These are phyloP conservation scores for Blumeria graminis DNA, from an alignment of 2,329 filamentous ascomycete genomes.

Conservation along the genomic window DNA sequence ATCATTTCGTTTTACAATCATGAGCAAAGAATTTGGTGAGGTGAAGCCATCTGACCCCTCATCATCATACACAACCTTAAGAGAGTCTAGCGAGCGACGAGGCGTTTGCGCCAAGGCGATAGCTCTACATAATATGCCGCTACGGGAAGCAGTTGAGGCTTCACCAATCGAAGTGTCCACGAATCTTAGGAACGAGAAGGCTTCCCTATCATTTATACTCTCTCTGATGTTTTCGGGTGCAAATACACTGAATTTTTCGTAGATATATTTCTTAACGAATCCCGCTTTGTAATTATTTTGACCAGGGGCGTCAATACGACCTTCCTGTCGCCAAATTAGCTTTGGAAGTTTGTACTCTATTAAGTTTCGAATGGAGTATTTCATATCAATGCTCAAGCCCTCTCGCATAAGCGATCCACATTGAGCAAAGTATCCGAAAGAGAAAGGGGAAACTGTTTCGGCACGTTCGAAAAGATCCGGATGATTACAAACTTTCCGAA, in stretches of 20 bases:
- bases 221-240: conserved; percentile 50
- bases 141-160: conserved; percentile 41
- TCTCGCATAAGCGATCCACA: conserved; percentile 88
- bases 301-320: conserved; percentile 50
- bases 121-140: conserved; percentile 51
- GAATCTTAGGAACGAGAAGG: conserved; percentile 82
- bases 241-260: conserved; percentile 79
- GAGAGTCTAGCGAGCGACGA: conserved; percentile 33
- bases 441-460: conserved; percentile 69
- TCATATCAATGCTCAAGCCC: conserved; percentile 52
- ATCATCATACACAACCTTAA: conserved; percentile 49
- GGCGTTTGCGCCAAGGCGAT: conserved; percentile 29
- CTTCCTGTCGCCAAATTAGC: conserved; percentile 59
- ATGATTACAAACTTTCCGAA: conserved; percentile 97
- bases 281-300: conserved; percentile 51
- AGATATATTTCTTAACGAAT: conserved; percentile 53
- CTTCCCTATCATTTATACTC: conserved; percentile 32
- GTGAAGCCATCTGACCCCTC: conserved; percentile 34
- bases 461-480: conserved; percentile 91
- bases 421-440: conserved; percentile 72
- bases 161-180: conserved; percentile 54
- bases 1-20: conserved; percentile 48
- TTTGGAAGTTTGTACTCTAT: conserved; percentile 70
- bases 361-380: conserved; percentile 66
- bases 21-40: conserved; percentile 57